Base-by-base conservation (phyloP, 805 yeast species). In the Metschnikowia henanensis region DNA sequence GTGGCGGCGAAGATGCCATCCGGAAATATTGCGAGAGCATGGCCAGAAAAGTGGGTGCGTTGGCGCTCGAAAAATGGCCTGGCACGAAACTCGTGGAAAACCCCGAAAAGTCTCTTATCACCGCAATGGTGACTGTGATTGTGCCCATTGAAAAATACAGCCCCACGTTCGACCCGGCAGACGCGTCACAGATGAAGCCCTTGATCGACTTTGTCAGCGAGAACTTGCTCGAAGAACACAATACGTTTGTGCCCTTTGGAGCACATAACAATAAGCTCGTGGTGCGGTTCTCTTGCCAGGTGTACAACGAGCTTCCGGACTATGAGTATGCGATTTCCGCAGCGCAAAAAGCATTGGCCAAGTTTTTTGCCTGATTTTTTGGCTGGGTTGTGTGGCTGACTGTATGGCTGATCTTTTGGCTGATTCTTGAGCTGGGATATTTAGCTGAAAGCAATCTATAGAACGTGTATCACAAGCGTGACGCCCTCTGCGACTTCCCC, bases 1-100 rank as follows among this genome's bases (percentile, higher is more conserved):
- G 86, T 53, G 86, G 87, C 3, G 90, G 90, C 3, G 83, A 80
- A 45, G 72, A 68, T 2, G 59, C 56, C 6, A 80, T 84, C 39
- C 58, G 65, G 41, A 55, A 68, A 1, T 81, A 84, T 56, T 77
- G 79, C 48, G 52, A 57, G 43, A 47, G 45, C 0, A 65, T 84
- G 43, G 81, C 83, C 3, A 47, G 54, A 5, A 40, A 69, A 37
- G 81, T 75, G 1, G 76, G 74, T 5, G 58, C 58, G 2, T 49
- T 57, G 5, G 68, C 78, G 21, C 59, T 70, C n/a, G 45, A 60
- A 19, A 59, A 53, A 28, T 70, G 80, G 66, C 54, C 52, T 7
- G 69, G 72, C 2, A 67, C 75, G 1, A 50, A 49, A 28, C 61
- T 65, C 1, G 46, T 78, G 32, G 70, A 64, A 5, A 67, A 70